Evolutionary conservation across 345 rosid genomes (phyloP).

Genomic region (Sapria himalayana): DNA sequence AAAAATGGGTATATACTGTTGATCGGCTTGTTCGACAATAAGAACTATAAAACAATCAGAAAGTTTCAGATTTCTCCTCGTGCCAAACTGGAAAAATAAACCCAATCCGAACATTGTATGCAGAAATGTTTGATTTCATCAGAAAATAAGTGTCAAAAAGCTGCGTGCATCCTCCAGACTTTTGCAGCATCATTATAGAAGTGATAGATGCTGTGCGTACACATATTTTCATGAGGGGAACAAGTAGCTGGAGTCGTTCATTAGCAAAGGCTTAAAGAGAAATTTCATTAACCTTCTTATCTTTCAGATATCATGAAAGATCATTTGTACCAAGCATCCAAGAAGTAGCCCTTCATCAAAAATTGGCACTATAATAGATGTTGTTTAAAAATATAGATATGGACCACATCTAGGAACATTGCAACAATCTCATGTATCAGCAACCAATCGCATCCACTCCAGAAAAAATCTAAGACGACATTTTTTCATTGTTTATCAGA

Average conservation of each 20-base stretch:
- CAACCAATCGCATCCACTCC: too few relatives aligned
- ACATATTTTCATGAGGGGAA: slow-evolving; percentile 12
- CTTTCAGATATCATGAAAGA: slow-evolving; percentile 17
- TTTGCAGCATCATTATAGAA: slow-evolving; percentile 13
- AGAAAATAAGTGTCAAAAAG: slow-evolving; percentile 10
- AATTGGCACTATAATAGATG: slow-evolving; percentile 13
- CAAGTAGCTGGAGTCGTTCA: slow-evolving; percentile 10
- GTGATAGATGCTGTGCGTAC: slow-evolving; percentile 9
- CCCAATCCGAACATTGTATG: slow-evolving; percentile 11
- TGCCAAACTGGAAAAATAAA: slow-evolving; percentile 17
- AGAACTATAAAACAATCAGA: slow-evolving; percentile 21
- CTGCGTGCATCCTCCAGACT: slow-evolving; percentile 15
- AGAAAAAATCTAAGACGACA: too few relatives aligned
- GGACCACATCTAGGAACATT: too few relatives aligned
- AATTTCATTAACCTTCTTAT: slow-evolving; percentile 10
- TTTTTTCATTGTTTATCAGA: too few relatives aligned
- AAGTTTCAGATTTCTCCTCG: slow-evolving; percentile 12
- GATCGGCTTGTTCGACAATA: slow-evolving; percentile 24
- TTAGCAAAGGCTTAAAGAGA: too few relatives aligned
- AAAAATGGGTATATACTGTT: slow-evolving; percentile 16
- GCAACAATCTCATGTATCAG: too few relatives aligned
- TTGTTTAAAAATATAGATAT: too few relatives aligned
- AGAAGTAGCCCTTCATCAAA: slow-evolving; percentile 13
- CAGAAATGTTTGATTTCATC: slow-evolving; percentile 13
- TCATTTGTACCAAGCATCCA: slow-evolving; percentile 9